phyloP scores from a whole-genome alignment of 371 early-diverging fungal genomes.

The Mucor indicus region DNA sequence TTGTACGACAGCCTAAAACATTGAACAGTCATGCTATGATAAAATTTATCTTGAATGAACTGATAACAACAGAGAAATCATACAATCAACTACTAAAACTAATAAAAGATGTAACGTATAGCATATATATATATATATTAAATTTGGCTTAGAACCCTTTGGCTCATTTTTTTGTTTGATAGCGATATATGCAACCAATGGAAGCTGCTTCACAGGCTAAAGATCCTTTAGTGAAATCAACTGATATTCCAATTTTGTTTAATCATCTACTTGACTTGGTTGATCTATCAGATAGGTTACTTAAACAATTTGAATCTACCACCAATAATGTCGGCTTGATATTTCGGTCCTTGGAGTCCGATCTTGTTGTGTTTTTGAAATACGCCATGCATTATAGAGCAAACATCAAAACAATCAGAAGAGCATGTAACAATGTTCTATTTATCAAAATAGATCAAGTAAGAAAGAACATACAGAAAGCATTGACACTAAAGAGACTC shows the following conservation, averaged over 20 bases:
- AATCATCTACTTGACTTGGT: constrained; percentile 35
- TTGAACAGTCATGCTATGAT: constrained; percentile 13
- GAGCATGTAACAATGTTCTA: constrained; percentile 37
- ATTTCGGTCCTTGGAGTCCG: constrained; percentile 25
- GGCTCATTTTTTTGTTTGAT: neutral
- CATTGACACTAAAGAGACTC: neutral
- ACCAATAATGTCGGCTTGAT: constrained; percentile 23
- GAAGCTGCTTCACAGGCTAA: constrained; percentile 24
- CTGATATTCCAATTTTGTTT: constrained; percentile 36
- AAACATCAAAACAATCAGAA: constrained; percentile 33
- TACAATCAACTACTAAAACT: constrained; percentile 30
- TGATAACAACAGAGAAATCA: constrained; percentile 24
- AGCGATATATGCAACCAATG: constrained; percentile 21
- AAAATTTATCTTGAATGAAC: constrained; percentile 23
- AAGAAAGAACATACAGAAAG: constrained; percentile 1
- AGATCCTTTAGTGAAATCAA: constrained; percentile 26
- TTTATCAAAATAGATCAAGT: constrained; percentile 46
- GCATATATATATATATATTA: no score
- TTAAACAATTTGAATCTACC: constrained; percentile 16
- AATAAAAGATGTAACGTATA: constrained; percentile 30
- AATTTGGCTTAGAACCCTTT: neutral
- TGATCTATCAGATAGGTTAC: constrained; percentile 26
- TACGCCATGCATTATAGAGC: constrained; percentile 44
- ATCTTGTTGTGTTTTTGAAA: constrained; percentile 37
- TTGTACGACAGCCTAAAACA: constrained; percentile 16